Evolutionary conservation across 2,329 filamentous ascomycete species (phyloP).

Genomic region (Tolypocladium sp.): DNA sequence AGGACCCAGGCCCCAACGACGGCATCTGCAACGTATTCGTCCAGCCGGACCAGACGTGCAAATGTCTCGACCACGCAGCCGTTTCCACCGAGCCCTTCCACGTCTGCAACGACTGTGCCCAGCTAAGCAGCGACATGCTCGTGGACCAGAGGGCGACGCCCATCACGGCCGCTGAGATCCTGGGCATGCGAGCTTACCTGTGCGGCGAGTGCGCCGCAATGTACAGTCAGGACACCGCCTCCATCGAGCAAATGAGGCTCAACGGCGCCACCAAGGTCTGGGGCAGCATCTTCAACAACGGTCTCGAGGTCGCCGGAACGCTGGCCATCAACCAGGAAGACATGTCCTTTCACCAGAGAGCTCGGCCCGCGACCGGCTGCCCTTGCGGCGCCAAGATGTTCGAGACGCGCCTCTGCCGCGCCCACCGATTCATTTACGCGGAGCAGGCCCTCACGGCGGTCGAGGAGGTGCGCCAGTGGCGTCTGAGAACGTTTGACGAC

Average conservation of each 20-base stretch:
- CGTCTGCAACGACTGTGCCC: slow-evolving; percentile 15
- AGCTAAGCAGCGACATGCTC: slow-evolving; percentile 9
- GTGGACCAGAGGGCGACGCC: slow-evolving; percentile 2
- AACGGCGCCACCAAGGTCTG: slow-evolving; percentile 15
- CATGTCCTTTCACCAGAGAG: background rate
- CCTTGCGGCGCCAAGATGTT: slow-evolving; percentile 25
- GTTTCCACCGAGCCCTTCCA: background rate
- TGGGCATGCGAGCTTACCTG: slow-evolving; percentile 25
- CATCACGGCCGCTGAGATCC: slow-evolving; percentile 13
- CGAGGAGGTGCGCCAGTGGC: slow-evolving; percentile 17
- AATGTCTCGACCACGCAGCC: background rate
- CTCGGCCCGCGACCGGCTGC: slow-evolving; percentile 24
- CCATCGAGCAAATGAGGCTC: background rate
- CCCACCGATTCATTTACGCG: slow-evolving; percentile 22
- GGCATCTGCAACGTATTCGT: background rate
- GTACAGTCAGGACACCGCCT: slow-evolving; percentile 1
- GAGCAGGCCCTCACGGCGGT: slow-evolving; percentile 12
- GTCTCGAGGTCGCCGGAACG: background rate
- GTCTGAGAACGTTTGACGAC: slow-evolving; percentile 10
- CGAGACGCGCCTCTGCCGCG: slow-evolving; percentile 19
- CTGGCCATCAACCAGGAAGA: background rate
- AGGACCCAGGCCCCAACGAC: background rate
- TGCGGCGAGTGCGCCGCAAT: slow-evolving; percentile 19
- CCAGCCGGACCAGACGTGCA: background rate
- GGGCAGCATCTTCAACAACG: slow-evolving; percentile 8